A percentile compares a stretch with the other conserved stretches of the same genome.
These are phyloP conservation scores for Apiospora hydei DNA, from an alignment of 2,329 filamentous ascomycete species.

Conservation along the genomic window DNA sequence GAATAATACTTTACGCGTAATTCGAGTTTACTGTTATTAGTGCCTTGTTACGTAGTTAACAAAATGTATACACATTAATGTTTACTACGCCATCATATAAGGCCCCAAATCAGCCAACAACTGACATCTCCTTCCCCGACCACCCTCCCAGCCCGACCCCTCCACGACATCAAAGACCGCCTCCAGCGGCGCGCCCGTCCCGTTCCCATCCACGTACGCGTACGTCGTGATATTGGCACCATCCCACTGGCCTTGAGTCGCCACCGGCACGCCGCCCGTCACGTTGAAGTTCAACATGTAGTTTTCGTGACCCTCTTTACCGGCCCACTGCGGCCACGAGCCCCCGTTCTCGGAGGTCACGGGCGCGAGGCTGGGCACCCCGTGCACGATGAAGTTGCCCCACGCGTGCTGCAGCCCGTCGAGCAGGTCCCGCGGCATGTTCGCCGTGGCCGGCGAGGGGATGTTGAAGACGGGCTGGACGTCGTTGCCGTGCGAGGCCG, in stretches of 20 bases:
- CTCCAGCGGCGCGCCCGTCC: conserved; percentile 33
- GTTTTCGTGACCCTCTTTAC: conserved; percentile 41
- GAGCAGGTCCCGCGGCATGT: conserved; percentile 37
- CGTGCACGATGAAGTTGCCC: conserved; percentile 54
- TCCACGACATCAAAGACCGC: conserved; percentile 47
- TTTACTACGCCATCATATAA: background rate
- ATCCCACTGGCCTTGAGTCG: conserved; percentile 27
- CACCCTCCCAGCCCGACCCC: conserved; percentile 55
- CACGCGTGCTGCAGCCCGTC: conserved; percentile 51
- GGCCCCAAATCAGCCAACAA: conserved; percentile 19
- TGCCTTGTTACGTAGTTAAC: background rate
- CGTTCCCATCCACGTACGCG: conserved; percentile 44
- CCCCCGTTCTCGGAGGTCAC: conserved; percentile 36
- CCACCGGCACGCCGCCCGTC: conserved; percentile 47
- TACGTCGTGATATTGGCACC: conserved; percentile 38
- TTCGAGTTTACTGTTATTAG: background rate
- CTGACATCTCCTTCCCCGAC: conserved; percentile 52
- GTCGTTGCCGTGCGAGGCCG: conserved; percentile 49
- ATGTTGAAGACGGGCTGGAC: conserved; percentile 45
- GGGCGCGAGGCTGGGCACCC: conserved; percentile 48
- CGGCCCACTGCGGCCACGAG: conserved; percentile 46
- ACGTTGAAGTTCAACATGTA: conserved; percentile 53
- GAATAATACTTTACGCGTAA: background rate
- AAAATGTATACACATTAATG: background rate
- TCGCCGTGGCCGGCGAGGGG: conserved; percentile 26